Evolutionary conservation across 352 stramenopile species (phyloP), one percentile per base, ranked within the genome.

Genomic region (Pythium graminicola): DNA sequence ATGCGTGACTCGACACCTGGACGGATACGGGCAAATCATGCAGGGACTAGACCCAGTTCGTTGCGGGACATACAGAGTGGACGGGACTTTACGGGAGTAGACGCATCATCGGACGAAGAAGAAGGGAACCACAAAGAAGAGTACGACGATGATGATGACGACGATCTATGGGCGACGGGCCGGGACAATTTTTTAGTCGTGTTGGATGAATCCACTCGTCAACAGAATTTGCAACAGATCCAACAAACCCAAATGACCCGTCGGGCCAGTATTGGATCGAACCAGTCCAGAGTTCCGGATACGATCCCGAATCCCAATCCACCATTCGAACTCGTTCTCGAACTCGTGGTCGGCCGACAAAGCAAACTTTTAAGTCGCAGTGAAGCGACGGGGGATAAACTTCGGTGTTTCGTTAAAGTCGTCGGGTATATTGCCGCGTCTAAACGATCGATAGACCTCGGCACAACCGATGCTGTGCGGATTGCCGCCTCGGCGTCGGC

Each of bases 401-500:
- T 55, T 2, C 66, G 67, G 4, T 85, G 73, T 46, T 83, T 79
- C 40, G 73, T 88, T 17, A 55, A 63, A 0, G 61, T 90, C 1
- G 76, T 64, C 35, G 80, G 75, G 0, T 85, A 72, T 28, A 67
- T 67, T 20, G 55, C 62, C 7, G 60, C 59, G 13, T 69, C 53
- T 20, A 85, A 82, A 35, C 47, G 43, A 10, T 53, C 72, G 7
- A 64, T 83, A 17, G 80, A 88, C 24, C 60, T 90, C 11, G 80
- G 76, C 16, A 57, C 64, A 11, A 88, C 80, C 1, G 80, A 90
- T 40, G 57, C 64, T 17, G 72, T 88, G 29, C 76, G 79, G 40
- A 43, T 90, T 36, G 67, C 78, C 43, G 38, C 68, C 2, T 59
- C 59, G 0, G 50, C 45, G 10, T 56, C 60, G 14, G 44, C 54